Evolutionary conservation across 495 filamentous ascomycete species (phyloP).

Genomic region (Penicillium tannophilum): DNA sequence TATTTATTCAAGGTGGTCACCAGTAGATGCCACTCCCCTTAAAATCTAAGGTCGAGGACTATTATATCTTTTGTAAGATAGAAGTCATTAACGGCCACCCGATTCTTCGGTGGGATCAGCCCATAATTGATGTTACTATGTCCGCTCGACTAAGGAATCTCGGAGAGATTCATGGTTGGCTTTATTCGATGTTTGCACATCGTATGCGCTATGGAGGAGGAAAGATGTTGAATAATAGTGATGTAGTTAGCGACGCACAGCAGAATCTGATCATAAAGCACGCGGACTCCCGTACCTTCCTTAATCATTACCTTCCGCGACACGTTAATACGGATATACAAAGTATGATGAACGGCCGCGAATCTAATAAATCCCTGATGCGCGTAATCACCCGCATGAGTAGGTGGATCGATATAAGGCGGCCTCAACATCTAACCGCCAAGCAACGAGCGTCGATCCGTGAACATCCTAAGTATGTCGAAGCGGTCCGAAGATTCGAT

Average conservation of each 20-base stretch:
- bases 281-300: constrained; percentile 29
- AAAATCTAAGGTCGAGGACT: constrained; percentile 17
- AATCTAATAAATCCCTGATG: constrained; percentile 33
- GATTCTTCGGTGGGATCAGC: constrained; percentile 19
- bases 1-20: constrained; percentile 16
- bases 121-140: constrained; percentile 19
- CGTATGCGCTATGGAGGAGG: constrained; percentile 25
- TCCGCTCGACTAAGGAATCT: constrained; percentile 22
- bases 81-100: constrained; percentile 8
- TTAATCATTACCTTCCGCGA: constrained; percentile 41
- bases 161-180: constrained; percentile 29
- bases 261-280: constrained; percentile 45
- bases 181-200: constrained; percentile 25
- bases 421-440: constrained; percentile 31
- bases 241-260: constrained; percentile 37
- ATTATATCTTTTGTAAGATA: constrained; percentile 20
- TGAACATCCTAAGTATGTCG: constrained; percentile 21
- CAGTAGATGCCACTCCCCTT: constrained; percentile 20
- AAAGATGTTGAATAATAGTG: constrained; percentile 27
- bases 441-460: constrained; percentile 31
- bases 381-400: constrained; percentile 35
- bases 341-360: constrained; percentile 30
- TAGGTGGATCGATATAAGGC: constrained; percentile 37
- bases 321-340: constrained; percentile 36
- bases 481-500: constrained; percentile 6